Evolutionary conservation across 2,329 filamentous ascomycete species (phyloP), one percentile per base, ranked within the genome.

Genomic region (Fusarium napiforme): DNA sequence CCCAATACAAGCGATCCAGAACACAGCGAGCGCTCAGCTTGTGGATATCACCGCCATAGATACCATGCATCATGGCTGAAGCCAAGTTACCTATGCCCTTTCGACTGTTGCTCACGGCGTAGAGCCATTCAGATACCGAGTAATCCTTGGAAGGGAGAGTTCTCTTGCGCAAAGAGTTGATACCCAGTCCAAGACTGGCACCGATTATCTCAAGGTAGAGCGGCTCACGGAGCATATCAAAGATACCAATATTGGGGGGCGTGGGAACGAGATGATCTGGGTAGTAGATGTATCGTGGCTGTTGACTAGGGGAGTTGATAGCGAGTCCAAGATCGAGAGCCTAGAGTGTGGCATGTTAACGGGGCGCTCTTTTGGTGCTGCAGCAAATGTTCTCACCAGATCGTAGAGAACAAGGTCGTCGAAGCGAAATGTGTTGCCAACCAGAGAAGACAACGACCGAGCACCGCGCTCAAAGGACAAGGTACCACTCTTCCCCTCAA

Each of bases 31-130:
- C 90, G 81, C 95, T 97, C 57, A 98, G 85, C 79, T 92, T 88
- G 80, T 93, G 90, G 53, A 97, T 90, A 82, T 98, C 93, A 9
- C 96, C 96, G 28, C 95, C 96, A 81, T 97, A 97, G 66, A 98
- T 94, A 46, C 96, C 96, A 81, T 98, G 96, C 60, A 94, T 78
- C 78, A 91, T 83, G 58, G 92, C 94, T 9, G 94, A 97, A 11
- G 90, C 82, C 23, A 97, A 60, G 76, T 97, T 95, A 75, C 96
- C 87, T 19, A 90, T 90, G 11, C 93, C 72, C 39, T 78, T 65
- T 43, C 71, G 60, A 71, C 78, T 79, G 43, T 77, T 76, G 56
- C 70, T 79, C 43, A 83, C 59, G 21, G 73, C 57, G 40, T 79
- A 75, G 46, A 84, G 74, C 80, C 82, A 84, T 21, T 83, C 79